Evolutionary conservation across 805 yeast genomes (phyloP), one percentile per base, ranked within the genome.

Genomic region (Pichia insulana): DNA sequence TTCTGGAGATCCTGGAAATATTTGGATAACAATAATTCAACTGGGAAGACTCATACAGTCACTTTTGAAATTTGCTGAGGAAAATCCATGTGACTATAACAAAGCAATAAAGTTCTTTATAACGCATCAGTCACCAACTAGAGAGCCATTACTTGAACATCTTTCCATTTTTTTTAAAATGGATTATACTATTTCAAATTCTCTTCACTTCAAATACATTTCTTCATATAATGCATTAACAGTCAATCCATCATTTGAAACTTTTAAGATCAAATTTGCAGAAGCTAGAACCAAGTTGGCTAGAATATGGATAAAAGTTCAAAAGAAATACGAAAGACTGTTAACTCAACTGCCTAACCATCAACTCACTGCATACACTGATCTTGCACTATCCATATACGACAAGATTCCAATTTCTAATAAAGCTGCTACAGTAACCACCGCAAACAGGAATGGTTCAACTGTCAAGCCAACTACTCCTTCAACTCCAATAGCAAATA

Each of bases 1-100:
- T 4, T 69, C 76, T 34, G 75, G 77, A 2, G 75, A 71, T 46
- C 73, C 76, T 1, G 89, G 90, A 2, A 80, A 80, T 48, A 68
- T 81, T 34, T 83, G 94, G 94, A 70, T 80, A 31, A 79, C 86
- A 8, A 59, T 81, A 46, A 59, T 81, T 40, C 92, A 83, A 56
- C 62, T 84, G 32, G 89, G 90, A 3, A 80, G 74, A 56, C 65
- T 83, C 40, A 64, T 77, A 17, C 68, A 73, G 47, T 71, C 77
- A 0, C 65, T 45, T 62, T 67, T 55, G 42, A 63, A 43, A 50
- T 67, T 43, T 61, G 62, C 59, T 55, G 68, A 52, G 57, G 62
- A 47, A 7, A 44, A 63, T 35, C 50, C 56, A 8, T 50, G 54
- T 2, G 38, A 53, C 2, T 60, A 56, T 46, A 52, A 59, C 37